These are phyloP conservation scores for Aureobasidium sp. DNA, from an alignment of 2,329 filamentous ascomycete genomes.

Conservation along the genomic window DNA sequence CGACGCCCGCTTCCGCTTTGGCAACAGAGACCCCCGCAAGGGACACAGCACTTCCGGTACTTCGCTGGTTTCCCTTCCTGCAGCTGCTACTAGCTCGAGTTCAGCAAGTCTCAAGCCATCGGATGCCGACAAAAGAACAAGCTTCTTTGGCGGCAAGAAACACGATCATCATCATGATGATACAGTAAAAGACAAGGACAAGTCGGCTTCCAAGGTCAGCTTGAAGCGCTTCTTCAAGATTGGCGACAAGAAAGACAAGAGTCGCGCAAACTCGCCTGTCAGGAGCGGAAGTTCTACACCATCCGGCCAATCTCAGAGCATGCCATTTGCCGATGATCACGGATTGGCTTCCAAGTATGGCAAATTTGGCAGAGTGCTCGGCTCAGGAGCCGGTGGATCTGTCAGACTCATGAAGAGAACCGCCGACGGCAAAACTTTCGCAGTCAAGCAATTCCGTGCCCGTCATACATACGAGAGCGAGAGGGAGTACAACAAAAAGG, in stretches of 20 bases:
- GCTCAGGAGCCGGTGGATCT: slow-evolving; percentile 88
- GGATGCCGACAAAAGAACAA: slow-evolving; percentile 42
- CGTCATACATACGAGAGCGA: slow-evolving; percentile 89
- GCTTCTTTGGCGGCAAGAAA: slow-evolving; percentile 48
- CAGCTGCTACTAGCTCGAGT: slow-evolving; percentile 18
- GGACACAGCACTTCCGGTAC: slow-evolving; percentile 28
- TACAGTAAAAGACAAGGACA: slow-evolving; percentile 33
- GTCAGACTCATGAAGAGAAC: slow-evolving; percentile 90
- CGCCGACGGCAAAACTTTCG: slow-evolving; percentile 88
- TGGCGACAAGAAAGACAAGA: slow-evolving; percentile 50
- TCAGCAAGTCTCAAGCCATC: slow-evolving; percentile 19
- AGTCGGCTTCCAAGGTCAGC: slow-evolving; percentile 75
- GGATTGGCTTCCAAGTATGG: slow-evolving; percentile 87
- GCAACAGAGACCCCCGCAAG: slow-evolving; percentile 62
- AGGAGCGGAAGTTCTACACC: slow-evolving; percentile 33
- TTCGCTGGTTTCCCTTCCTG: slow-evolving; percentile 12
- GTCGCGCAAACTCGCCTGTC: slow-evolving; percentile 22
- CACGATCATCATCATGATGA: slow-evolving; percentile 48
- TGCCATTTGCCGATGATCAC: slow-evolving; percentile 93
- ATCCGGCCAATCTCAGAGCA: slow-evolving; percentile 19
- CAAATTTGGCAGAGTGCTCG: slow-evolving; percentile 88
- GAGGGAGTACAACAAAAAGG: slow-evolving; percentile 94
- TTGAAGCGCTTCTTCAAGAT: slow-evolving; percentile 95
- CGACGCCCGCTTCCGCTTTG: slow-evolving; percentile 80
- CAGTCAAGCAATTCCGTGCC: slow-evolving; percentile 92